Evolutionary conservation across 2,329 filamentous ascomycete species (phyloP), one percentile per base, ranked within the genome.

Genomic region (Phyllosticta citrichinensis): DNA sequence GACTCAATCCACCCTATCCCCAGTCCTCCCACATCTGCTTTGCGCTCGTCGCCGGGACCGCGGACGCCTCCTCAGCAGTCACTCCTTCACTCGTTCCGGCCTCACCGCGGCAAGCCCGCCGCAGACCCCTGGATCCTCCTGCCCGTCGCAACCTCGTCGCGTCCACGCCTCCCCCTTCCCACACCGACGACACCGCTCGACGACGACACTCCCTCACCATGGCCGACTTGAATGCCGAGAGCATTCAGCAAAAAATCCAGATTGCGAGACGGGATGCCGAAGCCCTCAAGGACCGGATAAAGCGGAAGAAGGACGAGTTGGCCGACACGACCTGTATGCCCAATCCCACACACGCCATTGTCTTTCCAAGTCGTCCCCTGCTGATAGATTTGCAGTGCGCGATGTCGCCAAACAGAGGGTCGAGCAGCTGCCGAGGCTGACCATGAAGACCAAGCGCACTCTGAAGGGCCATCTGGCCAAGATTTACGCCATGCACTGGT

Each of bases 401-500:
- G 87, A 91, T 78, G 91, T 97, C 69, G 89, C 94, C 70, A 87
- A 91, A 75, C 89, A 93, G 79, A 88, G 93, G 66, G 93, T 96
- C 76, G 94, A 97, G 75, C 82, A 89, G 67, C 86, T 99, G 69
- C 91, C 93, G 66, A 88, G 89, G 77, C 94, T 95, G 76, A 84
- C 93, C 73, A 97, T 99, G 94, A 96, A 94, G 83, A 89, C 93
- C 66, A 94, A 96, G 81, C 89, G 91, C 71, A 97, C 92, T 57
- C 83, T 99, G 67, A 97, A 97, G 81, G 94, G 94, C 67, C 94
- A 99, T 82, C 80, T 99, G 67, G 94, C 94, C 70, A 99, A 99
- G 81, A 99, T 99, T 71, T 99, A 99, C 77, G 94, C 94, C 70
- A 99, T 99, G 94, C 94, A 99, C 81, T 99, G 94, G 94, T 97